Evolutionary conservation across 2,329 filamentous ascomycete genomes (phyloP).

Genomic region (Botryotinia calthae): DNA sequence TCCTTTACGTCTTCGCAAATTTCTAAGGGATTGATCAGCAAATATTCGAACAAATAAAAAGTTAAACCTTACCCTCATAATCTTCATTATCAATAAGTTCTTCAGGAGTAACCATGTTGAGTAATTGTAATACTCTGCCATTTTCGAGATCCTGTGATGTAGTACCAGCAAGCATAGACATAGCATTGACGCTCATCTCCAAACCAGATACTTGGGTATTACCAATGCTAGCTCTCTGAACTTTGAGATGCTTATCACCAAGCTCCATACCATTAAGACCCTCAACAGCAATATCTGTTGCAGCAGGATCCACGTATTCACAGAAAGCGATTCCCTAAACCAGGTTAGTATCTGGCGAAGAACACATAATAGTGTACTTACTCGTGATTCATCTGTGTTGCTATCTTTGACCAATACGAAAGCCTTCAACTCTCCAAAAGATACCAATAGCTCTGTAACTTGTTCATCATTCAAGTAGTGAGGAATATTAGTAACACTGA

Average conservation of each 20-base stretch:
- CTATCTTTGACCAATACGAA: constrained; percentile 88
- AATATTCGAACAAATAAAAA: neutral
- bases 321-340: constrained; percentile 89
- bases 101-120: constrained; percentile 98
- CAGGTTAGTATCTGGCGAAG: constrained; percentile 35
- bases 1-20: constrained; percentile 93
- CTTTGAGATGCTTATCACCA: constrained; percentile 80
- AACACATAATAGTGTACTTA: constrained; percentile 49
- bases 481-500: constrained; percentile 88
- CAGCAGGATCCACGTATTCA: constrained; percentile 77
- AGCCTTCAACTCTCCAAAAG: constrained; percentile 90
- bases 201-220: constrained; percentile 88
- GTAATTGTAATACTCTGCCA: constrained; percentile 80
- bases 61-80: constrained; percentile 70
- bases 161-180: constrained; percentile 95
- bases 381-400: constrained; percentile 80
- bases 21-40: constrained; percentile 54
- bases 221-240: constrained; percentile 86
- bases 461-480: constrained; percentile 86
- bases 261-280: constrained; percentile 92
- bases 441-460: constrained; percentile 81
- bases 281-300: constrained; percentile 83
- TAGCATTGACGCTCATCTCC: constrained; percentile 95
- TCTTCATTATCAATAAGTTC: constrained; percentile 93
- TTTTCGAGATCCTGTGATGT: constrained; percentile 75